Percentiles rank a stretch among this genome's conserved stretches.
These are phyloP conservation scores for Aspergillus piperis DNA, from an alignment of 2,329 filamentous ascomycete species.

Conservation along the genomic window DNA sequence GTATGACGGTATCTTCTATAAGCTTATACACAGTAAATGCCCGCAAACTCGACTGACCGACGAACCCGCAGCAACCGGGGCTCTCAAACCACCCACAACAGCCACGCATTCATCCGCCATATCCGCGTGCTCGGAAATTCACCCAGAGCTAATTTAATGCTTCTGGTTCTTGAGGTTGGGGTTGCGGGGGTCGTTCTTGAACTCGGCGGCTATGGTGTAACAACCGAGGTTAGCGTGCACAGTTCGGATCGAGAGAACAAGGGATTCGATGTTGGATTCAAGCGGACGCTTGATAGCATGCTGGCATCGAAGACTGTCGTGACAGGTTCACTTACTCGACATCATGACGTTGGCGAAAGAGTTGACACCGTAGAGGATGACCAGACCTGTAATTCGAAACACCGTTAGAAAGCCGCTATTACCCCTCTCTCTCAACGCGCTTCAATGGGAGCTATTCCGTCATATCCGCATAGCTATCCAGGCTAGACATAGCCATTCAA, in stretches of 20 bases:
- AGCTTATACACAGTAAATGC: constrained; percentile 42
- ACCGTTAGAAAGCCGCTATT: constrained; percentile 27
- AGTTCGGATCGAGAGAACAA: not conserved
- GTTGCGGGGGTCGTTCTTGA: constrained; percentile 95
- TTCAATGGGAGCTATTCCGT: not conserved
- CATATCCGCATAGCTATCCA: not conserved
- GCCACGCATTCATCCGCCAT: constrained; percentile 19
- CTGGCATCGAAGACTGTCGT: not conserved
- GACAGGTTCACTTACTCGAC: constrained; percentile 63
- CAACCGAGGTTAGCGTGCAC: constrained; percentile 22
- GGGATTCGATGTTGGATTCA: not conserved
- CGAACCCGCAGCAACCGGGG: constrained; percentile 23
- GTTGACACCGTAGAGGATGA: constrained; percentile 93
- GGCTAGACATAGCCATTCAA: not conserved
- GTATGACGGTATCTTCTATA: constrained; percentile 40
- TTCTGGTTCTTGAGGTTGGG: constrained; percentile 43
- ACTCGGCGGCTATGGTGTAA: constrained; percentile 72
- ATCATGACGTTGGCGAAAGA: constrained; percentile 74
- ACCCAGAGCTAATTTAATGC: constrained; percentile 35
- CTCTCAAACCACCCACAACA: constrained; percentile 20
- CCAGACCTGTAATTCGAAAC: constrained; percentile 59
- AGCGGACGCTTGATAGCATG: not conserved
- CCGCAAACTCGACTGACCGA: constrained; percentile 29
- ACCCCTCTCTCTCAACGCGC: not conserved
- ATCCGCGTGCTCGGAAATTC: constrained; percentile 20